Evolutionary conservation across 768 basidiomycete genomes (phyloP).

Genomic region (Crepidotus variabilis): DNA sequence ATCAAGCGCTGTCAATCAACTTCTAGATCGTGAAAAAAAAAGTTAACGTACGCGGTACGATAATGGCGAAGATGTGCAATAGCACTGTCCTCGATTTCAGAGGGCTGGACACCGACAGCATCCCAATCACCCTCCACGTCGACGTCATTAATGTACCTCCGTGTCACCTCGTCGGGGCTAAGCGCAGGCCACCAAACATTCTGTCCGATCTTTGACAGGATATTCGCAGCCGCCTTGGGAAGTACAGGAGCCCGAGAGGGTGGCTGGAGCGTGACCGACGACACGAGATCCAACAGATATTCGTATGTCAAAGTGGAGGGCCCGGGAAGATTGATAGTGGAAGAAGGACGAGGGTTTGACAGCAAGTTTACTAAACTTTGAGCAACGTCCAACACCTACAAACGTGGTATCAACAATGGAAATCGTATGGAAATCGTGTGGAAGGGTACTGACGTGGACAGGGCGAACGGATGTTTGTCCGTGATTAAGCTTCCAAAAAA

Average conservation of each 20-base stretch:
- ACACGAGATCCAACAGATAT: conserved; percentile 74
- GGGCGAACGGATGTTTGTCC: conserved; percentile 86
- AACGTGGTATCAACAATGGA: conserved; percentile 9
- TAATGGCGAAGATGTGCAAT: conserved; percentile 89
- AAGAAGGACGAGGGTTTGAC: conserved; percentile 53
- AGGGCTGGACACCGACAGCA: conserved; percentile 73
- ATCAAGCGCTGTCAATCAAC: conserved; percentile 7
- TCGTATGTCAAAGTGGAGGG: conserved; percentile 83
- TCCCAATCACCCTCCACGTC: conserved; percentile 79
- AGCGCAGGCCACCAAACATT: conserved; percentile 89
- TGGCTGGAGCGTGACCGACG: conserved; percentile 74
- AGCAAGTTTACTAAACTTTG: conserved; percentile 84
- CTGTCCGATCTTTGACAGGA: conserved; percentile 61
- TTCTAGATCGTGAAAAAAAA: neutral
- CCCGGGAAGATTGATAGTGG: conserved; percentile 81
- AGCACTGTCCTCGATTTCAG: conserved; percentile 81
- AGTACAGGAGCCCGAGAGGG: conserved; percentile 70
- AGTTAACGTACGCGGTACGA: conserved; percentile 72
- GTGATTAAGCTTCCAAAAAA: conserved; percentile 92
- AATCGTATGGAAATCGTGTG: conserved; percentile 9
- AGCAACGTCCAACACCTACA: conserved; percentile 88
- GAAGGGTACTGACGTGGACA: conserved; percentile 65
- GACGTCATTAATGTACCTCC: conserved; percentile 83
- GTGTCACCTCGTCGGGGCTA: conserved; percentile 84
- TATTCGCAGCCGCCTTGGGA: conserved; percentile 67